phyloP scores from a whole-genome alignment of 495 filamentous ascomycete genomes.

The Daldinia concentrica region DNA sequence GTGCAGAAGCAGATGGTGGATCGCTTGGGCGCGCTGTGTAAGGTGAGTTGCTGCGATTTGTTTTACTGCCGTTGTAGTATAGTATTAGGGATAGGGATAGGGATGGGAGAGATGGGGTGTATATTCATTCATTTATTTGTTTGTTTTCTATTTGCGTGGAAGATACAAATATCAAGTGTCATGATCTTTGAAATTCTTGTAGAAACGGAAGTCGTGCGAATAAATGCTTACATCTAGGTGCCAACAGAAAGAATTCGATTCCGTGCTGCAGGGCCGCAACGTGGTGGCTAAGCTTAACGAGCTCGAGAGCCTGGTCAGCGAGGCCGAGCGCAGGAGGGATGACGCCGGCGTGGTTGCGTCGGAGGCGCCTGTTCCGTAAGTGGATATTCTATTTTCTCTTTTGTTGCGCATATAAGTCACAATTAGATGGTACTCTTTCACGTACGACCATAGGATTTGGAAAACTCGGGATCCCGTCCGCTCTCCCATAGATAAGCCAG shows the following conservation, averaged over 20 bases:
- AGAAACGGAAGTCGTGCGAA: no score
- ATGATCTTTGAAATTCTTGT: no score
- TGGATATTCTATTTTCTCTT: conserved; percentile 23
- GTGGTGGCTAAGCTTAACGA: conserved; percentile 83
- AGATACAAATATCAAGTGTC: no score
- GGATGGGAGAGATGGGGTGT: no score
- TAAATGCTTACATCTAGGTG: background rate
- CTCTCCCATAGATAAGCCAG: conserved; percentile 58
- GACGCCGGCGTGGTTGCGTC: conserved; percentile 48
- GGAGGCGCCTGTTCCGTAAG: conserved; percentile 58
- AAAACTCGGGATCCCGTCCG: conserved; percentile 62
- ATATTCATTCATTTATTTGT: no score
- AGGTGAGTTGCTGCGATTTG: conserved; percentile 45
- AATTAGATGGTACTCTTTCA: conserved; percentile 17
- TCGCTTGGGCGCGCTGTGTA: conserved; percentile 67
- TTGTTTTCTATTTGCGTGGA: no score
- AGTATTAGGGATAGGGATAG: no score
- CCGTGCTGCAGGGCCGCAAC: conserved; percentile 72
- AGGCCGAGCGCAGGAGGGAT: conserved; percentile 70
- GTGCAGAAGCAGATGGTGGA: conserved; percentile 77
- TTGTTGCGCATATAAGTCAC: conserved; percentile 26
- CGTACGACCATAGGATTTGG: conserved; percentile 58
- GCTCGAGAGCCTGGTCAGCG: conserved; percentile 77
- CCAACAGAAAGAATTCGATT: conserved; percentile 75
- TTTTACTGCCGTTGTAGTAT: background rate